A percentile compares a stretch with the other conserved stretches of the same genome.
phyloP scores from a whole-genome alignment of 306 rosid genomes.

The Sophora flavescens region DNA sequence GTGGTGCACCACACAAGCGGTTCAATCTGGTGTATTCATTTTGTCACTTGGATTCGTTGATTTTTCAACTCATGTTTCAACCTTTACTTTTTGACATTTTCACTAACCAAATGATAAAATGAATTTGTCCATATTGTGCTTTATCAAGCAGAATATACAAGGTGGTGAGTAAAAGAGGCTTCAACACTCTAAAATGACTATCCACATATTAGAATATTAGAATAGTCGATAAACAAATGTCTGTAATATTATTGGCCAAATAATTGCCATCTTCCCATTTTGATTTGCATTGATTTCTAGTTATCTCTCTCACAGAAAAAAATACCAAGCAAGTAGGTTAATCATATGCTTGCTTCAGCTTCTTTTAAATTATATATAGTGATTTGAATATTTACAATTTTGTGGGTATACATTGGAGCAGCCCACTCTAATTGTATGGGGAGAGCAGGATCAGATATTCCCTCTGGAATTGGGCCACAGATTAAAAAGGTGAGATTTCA shows the following conservation, averaged over 20 bases:
- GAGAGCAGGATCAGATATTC: slow-evolving; percentile 73
- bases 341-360: too few species aligned
- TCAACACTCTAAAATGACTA: background rate
- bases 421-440: slow-evolving; percentile 69
- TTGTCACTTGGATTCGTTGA: too few species aligned
- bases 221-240: background rate
- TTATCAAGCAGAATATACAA: background rate
- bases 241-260: slow-evolving; percentile 3
- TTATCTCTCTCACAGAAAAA: background rate
- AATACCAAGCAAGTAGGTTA: slow-evolving; percentile 5
- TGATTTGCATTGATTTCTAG: slow-evolving; percentile 31
- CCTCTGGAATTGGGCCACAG: slow-evolving; percentile 72
- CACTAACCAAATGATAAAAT: too few species aligned
- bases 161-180: too few species aligned
- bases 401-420: slow-evolving; percentile 44
- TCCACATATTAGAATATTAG: background rate
- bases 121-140: too few species aligned
- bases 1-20: too few species aligned
- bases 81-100: too few species aligned
- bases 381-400: slow-evolving; percentile 15
- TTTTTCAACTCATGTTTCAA: too few species aligned
- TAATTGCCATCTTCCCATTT: background rate
- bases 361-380: too few species aligned
- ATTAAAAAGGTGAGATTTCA: slow-evolving; percentile 57
- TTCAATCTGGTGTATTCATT: too few species aligned